A percentile compares a stretch with the other conserved stretches of the same genome.
Conservation (phyloP, 139 green algal genomes). For the Chlorella vulgaris region DNA sequence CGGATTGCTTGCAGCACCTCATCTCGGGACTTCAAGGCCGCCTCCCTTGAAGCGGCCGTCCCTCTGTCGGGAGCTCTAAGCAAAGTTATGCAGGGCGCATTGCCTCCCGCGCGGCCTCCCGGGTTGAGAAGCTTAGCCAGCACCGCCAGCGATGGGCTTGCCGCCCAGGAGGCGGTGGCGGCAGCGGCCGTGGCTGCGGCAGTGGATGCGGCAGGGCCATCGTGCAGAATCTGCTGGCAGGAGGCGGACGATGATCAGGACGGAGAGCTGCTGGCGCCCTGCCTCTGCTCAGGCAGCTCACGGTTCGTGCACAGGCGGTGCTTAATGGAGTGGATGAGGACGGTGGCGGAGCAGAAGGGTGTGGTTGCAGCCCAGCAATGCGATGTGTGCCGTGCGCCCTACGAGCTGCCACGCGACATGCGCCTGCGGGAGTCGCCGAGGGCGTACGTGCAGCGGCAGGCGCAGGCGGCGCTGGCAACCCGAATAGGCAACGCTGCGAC, state of each 20-base stretch:
- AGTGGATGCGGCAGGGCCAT: too few relatives aligned
- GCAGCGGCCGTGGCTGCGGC: not conserved
- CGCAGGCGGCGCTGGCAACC: not conserved
- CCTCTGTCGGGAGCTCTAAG: too few relatives aligned
- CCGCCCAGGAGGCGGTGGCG: not conserved
- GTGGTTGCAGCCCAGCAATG: constrained; percentile 4
- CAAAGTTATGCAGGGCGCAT: too few relatives aligned
- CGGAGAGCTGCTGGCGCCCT: constrained; percentile 35
- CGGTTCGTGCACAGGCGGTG: constrained; percentile 38
- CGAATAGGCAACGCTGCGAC: not conserved
- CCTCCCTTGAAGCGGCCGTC: too few relatives aligned
- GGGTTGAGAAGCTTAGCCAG: too few relatives aligned
- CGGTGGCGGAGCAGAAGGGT: not conserved
- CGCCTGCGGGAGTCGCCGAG: not conserved
- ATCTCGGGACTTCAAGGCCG: too few relatives aligned
- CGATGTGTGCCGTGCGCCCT: constrained; percentile 21
- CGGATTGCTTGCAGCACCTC: too few relatives aligned
- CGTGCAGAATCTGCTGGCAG: not conserved
- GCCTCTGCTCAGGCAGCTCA: constrained; percentile 29
- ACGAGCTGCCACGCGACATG: constrained; percentile 5
- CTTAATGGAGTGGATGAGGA: constrained; percentile 29
- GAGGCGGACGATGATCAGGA: not conserved
- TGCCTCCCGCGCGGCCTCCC: too few relatives aligned
- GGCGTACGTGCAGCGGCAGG: not conserved
- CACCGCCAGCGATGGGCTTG: not conserved